Evolutionary conservation across 2,329 filamentous ascomycete species (phyloP), one percentile per base, ranked within the genome.

Genomic region (Colletotrichum navitas): DNA sequence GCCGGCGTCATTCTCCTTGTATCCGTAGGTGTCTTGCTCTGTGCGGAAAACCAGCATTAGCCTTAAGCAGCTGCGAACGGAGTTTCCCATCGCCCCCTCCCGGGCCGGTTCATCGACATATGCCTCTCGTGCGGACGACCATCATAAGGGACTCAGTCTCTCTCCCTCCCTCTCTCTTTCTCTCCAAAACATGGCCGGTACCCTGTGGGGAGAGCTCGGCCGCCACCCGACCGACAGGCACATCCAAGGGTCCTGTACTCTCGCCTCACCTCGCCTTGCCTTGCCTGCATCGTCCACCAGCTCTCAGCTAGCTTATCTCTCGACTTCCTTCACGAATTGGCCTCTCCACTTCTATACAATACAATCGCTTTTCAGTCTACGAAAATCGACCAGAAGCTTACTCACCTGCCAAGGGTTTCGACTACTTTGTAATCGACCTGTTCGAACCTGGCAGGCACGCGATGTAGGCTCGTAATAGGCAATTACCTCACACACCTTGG

Each of bases 151-250:
- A 21, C 24, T 16, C 32, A 32, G 32, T 58, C 49, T 63, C 56
- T 47, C 45, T 21, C 32, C n/a, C n/a, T n/a, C n/a, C n/a, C n/a
- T 58, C 49, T 63, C 56, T 47, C 45, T 21, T 24, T 49, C 41
- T 58, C 41, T 58, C 39, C 10, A 51, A 45, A 63, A 45, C 58
- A n/a, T 32, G 43, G 11, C n/a, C 41, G 29, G 18, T 26, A 43
- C 52, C 34, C 64, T 63, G 64, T 63, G 43, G 41, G 49, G 43
- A 68, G 34, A 63, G 63, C 58, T 71, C 68, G 58, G 68, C 64
- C 64, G 51, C n/a, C 58, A 45, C 52, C 68, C 64, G 64, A 63
- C 64, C 64, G 34, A 59, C 34, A 32, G 7, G 62, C 47, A 56
- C 58, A 41, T 68, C 39, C 63, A 49, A 62, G 41, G 56, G 41